These are phyloP conservation scores for Colletotrichum zoysiae DNA, from an alignment of 2,329 filamentous ascomycete species.

Conservation along the genomic window DNA sequence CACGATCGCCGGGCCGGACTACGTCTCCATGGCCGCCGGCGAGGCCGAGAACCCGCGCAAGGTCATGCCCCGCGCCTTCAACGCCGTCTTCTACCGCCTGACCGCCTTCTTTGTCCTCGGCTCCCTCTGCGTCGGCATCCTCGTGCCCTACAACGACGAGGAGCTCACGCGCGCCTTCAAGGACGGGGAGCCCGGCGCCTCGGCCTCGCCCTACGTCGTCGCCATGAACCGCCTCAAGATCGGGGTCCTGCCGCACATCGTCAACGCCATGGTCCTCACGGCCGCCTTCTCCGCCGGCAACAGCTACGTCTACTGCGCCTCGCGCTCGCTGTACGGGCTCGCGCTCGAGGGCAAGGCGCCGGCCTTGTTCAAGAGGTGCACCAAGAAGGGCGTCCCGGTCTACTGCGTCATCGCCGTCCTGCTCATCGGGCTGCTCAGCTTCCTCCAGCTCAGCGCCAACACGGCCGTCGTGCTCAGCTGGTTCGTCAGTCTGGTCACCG, in stretches of 20 bases:
- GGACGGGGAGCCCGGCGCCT: conserved; percentile 72
- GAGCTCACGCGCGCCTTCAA: conserved; percentile 72
- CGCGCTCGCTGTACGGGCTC: conserved; percentile 75
- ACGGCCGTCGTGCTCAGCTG: conserved; percentile 77
- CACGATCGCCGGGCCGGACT: conserved; percentile 66
- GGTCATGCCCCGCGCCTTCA: conserved; percentile 80
- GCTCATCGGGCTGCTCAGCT: conserved; percentile 76
- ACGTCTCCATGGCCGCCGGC: conserved; percentile 70
- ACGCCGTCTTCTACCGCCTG: conserved; percentile 83
- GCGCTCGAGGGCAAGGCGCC: conserved; percentile 77
- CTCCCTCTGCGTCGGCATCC: conserved; percentile 77
- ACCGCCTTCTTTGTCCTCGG: conserved; percentile 82
- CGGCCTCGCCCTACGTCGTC: conserved; percentile 75
- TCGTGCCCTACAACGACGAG: conserved; percentile 77
- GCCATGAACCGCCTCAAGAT: conserved; percentile 77
- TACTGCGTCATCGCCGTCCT: conserved; percentile 78
- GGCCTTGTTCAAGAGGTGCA: conserved; percentile 70
- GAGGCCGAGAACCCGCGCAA: conserved; percentile 78
- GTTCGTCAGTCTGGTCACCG: conserved; percentile 78
- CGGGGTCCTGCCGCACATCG: conserved; percentile 73
- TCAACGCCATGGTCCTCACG: conserved; percentile 79
- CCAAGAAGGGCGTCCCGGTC: conserved; percentile 75
- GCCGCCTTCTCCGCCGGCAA: conserved; percentile 77
- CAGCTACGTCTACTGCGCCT: conserved; percentile 74
- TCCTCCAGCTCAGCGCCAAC: conserved; percentile 77